Percentiles rank a stretch among this genome's conserved stretches.
These are phyloP conservation scores for Erythrophleum fordii DNA, from an alignment of 306 rosid species.

Conservation along the genomic window DNA sequence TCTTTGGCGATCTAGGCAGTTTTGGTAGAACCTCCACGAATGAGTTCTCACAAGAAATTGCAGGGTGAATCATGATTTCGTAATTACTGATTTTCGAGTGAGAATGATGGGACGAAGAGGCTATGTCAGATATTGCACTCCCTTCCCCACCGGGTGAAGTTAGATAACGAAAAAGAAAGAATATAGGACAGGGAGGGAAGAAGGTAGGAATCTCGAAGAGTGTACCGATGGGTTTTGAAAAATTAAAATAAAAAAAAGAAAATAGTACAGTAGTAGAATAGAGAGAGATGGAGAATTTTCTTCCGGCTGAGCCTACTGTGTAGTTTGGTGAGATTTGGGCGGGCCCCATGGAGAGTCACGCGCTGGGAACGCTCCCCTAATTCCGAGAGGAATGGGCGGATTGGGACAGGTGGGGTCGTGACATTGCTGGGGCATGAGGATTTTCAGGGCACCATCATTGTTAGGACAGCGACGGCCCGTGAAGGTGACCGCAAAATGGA, in stretches of 20 bases:
- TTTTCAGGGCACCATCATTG: not conserved
- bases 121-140: not conserved
- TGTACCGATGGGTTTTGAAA: conserved; percentile 28
- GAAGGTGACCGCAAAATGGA: not conserved
- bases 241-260: not conserved
- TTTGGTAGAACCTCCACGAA: conserved; percentile 38
- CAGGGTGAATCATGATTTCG: conserved; percentile 54
- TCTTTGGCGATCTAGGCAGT: conserved; percentile 21
- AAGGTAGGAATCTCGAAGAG: conserved; percentile 65
- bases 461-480: not conserved
- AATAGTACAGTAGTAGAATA: not conserved
- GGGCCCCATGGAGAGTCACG: conserved; percentile 6
- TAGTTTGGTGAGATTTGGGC: not conserved
- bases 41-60: conserved; percentile 39
- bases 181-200: not conserved
- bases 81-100: not conserved
- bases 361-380: not conserved
- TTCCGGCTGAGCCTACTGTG: conserved; percentile 12
- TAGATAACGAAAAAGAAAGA: not conserved
- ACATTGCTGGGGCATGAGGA: not conserved
- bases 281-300: conserved; percentile 41
- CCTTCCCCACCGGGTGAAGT: not conserved
- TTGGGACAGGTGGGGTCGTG: not conserved
- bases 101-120: not conserved
- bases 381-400: not conserved